Base-by-base conservation (phyloP, 2,329 filamentous ascomycete genomes). In the Ophiostoma pallidulum region DNA sequence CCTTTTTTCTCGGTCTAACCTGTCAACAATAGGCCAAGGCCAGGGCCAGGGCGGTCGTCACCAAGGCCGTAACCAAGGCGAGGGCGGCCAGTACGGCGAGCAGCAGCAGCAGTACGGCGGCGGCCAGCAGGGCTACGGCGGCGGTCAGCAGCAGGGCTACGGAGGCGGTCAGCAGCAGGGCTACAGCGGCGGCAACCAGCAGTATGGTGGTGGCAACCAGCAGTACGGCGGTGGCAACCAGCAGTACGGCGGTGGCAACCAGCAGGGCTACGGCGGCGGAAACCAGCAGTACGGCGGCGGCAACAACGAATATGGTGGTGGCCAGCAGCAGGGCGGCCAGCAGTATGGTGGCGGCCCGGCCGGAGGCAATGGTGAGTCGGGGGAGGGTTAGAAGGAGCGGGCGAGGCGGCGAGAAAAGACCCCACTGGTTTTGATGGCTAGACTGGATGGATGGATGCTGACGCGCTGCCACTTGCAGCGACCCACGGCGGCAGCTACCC, bases 361-460 rank as follows among this genome's bases (percentile, higher is more conserved):
- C n/a, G n/a, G n/a, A n/a, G n/a, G n/a, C n/a, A n/a, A n/a, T n/a
- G n/a, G n/a, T n/a, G n/a, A n/a, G n/a, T n/a, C n/a, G n/a, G n/a
- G n/a, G n/a, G n/a, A n/a, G n/a, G 26, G 26, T 14, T 16, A 16
- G n/a, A 18, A 37, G 19, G 20, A 56, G 64, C 39, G n/a, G n/a
- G n/a, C n/a, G n/a, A n/a, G 57, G 58, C 36, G 60, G 62, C 48
- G 59, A 59, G 45, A 56, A 52, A n/a, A n/a, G n/a, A n/a, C n/a
- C n/a, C n/a, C n/a, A n/a, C n/a, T n/a, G n/a, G n/a, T n/a, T n/a
- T n/a, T n/a, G n/a, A n/a, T n/a, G n/a, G n/a, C n/a, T n/a, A n/a
- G n/a, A n/a, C n/a, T n/a, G n/a, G n/a, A n/a, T n/a, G n/a, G n/a
- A n/a, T n/a, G n/a, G n/a, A n/a, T n/a, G n/a, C n/a, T n/a, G n/a